Evolutionary conservation across 768 basidiomycete species (phyloP).

Genomic region (Phallus indusiatus): DNA sequence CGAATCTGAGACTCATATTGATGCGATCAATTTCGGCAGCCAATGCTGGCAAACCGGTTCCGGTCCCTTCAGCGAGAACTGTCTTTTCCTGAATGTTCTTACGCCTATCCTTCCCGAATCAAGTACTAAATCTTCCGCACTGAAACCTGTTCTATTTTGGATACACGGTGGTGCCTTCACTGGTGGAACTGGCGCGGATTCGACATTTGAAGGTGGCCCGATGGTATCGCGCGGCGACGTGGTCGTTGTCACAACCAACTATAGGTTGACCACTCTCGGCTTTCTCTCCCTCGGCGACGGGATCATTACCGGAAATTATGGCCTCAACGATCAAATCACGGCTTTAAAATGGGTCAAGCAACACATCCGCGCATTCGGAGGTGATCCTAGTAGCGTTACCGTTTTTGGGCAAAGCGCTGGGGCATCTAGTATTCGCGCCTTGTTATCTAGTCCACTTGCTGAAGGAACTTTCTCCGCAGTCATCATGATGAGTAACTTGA

Average conservation of each 20-base stretch:
- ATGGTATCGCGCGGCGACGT: slow-evolving; percentile 25
- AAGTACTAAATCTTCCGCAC: not conserved
- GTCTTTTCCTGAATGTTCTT: slow-evolving; percentile 6
- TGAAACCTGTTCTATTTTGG: slow-evolving; percentile 19
- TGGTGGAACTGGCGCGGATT: slow-evolving; percentile 14
- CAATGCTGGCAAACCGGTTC: not conserved
- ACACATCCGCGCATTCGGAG: slow-evolving; percentile 28
- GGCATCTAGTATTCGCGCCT: slow-evolving; percentile 10
- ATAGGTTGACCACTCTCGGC: slow-evolving; percentile 53
- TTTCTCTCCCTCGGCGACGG: slow-evolving; percentile 51
- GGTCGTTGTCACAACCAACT: slow-evolving; percentile 57
- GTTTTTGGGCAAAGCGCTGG: slow-evolving; percentile 50
- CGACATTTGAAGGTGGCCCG: slow-evolving; percentile 13
- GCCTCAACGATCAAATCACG: slow-evolving; percentile 42
- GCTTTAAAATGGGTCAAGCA: slow-evolving; percentile 28
- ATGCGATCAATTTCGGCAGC: not conserved
- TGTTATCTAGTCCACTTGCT: slow-evolving; percentile 26
- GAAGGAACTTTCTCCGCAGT: slow-evolving; percentile 33
- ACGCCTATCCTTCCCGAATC: slow-evolving; percentile 19
- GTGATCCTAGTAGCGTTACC: slow-evolving; percentile 33
- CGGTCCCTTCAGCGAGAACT: not conserved
- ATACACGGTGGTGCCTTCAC: slow-evolving; percentile 20
- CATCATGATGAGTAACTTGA: slow-evolving; percentile 37
- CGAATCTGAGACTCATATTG: slow-evolving; percentile 20
- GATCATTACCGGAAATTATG: not conserved